Conservation (phyloP, 139 green algal genomes). For the Diplosphaera chodatii region DNA sequence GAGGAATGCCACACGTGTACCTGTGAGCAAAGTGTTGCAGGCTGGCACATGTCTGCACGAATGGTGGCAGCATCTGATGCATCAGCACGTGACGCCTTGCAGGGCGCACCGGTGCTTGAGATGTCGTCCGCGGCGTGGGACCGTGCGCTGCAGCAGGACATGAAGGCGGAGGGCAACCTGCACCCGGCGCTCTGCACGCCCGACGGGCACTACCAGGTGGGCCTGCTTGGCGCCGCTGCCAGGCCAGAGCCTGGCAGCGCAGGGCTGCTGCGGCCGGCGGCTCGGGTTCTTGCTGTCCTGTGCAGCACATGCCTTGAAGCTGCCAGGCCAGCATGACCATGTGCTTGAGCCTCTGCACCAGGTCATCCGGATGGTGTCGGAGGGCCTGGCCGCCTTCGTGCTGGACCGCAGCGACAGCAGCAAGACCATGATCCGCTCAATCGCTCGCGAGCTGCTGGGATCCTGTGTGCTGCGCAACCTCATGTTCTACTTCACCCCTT, state of each 20-base stretch:
- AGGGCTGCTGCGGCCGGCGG: no score
- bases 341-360: background rate
- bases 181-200: constrained; percentile 55
- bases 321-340: no score
- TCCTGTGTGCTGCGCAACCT: constrained; percentile 47
- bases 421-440: constrained; percentile 24
- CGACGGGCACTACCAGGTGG: constrained; percentile 46
- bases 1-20: no score
- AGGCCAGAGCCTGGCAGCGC: no score
- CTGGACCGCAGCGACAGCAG: constrained; percentile 37
- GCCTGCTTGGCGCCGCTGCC: no score
- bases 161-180: constrained; percentile 52
- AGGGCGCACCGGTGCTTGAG: background rate
- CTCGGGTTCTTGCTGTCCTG: no score
- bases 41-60: no score
- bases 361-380: constrained; percentile 40
- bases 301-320: no score
- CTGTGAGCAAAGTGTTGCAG: no score
- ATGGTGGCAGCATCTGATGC: no score
- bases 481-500: constrained; percentile 45
- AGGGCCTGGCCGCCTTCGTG: constrained; percentile 42
- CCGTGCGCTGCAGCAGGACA: constrained; percentile 40
- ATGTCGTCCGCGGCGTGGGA: constrained; percentile 40
- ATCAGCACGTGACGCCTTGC: no score
- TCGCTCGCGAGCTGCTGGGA: constrained; percentile 59